Evolutionary conservation across 495 filamentous ascomycete genomes (phyloP).

Genomic region (Talaromyces liani): DNA sequence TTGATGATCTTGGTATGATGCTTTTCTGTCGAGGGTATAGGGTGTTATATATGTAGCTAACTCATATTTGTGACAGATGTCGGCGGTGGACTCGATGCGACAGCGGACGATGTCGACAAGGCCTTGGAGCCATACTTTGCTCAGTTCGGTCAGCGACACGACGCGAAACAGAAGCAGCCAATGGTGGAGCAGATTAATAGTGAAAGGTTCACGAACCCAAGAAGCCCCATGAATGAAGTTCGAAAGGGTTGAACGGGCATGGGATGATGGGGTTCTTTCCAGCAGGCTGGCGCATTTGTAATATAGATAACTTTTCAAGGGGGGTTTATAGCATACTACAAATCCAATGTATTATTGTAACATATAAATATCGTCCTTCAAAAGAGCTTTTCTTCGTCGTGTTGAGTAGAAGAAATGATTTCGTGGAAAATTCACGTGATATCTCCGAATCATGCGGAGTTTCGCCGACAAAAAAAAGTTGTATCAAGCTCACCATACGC

Average conservation of each 20-base stretch:
- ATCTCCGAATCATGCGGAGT: conserved; percentile 1
- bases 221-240: conserved; percentile 20
- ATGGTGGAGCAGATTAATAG: conserved; percentile 25
- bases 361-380: neutral
- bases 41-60: neutral
- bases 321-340: neutral
- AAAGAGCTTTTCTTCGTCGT: neutral
- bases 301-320: neutral
- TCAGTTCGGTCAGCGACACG: conserved; percentile 53
- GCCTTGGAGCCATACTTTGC: conserved; percentile 55
- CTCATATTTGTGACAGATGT: conserved; percentile 43
- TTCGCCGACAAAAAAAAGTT: neutral
- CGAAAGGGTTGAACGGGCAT: conserved; percentile 12
- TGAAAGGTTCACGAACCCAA: conserved; percentile 24
- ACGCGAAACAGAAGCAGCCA: conserved; percentile 15
- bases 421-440: conserved; percentile 2
- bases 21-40: neutral
- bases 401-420: neutral
- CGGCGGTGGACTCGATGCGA: conserved; percentile 57
- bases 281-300: conserved; percentile 1
- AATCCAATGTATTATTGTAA: neutral
- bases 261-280: neutral
- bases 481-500: neutral
- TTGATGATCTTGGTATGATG: conserved; percentile 56
- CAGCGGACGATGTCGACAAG: conserved; percentile 49